These are phyloP conservation scores for Torulaspora delbrueckii DNA, from an alignment of 805 yeast genomes.

Conservation along the genomic window DNA sequence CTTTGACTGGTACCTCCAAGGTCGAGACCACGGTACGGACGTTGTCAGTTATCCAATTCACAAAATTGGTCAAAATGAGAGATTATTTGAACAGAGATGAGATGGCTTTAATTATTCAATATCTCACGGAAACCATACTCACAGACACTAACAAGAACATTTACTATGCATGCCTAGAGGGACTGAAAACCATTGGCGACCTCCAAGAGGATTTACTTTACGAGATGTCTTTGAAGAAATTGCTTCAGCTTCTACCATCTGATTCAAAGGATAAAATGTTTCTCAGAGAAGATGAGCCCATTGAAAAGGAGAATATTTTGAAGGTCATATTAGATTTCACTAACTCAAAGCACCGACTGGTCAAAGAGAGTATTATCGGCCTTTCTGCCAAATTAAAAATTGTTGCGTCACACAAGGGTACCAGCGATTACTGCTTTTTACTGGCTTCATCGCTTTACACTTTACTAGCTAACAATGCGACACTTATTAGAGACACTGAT, in stretches of 20 bases:
- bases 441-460: conserved; percentile 28
- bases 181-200: conserved; percentile 44
- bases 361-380: conserved; percentile 29
- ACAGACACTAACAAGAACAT: conserved; percentile 48
- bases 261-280: conserved; percentile 32
- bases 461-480: conserved; percentile 24
- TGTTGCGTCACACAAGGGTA: conserved; percentile 9
- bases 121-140: conserved; percentile 59
- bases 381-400: conserved; percentile 17
- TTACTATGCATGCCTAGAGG: conserved; percentile 48
- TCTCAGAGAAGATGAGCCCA: conserved; percentile 23
- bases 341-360: conserved; percentile 28
- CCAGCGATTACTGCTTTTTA: conserved; percentile 27
- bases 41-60: conserved; percentile 59
- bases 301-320: conserved; percentile 34
- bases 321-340: conserved; percentile 36
- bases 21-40: conserved; percentile 67
- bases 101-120: conserved; percentile 55
- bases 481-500: conserved; percentile 15
- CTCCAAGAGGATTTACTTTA: conserved; percentile 39
- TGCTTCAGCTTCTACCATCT: conserved; percentile 50
- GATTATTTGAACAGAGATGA: conserved; percentile 52
- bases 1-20: conserved; percentile 61
- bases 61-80: conserved; percentile 48
- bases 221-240: conserved; percentile 48